These are phyloP conservation scores for Coniochaeta sp. DNA, from an alignment of 2,329 filamentous ascomycete species.

Conservation along the genomic window DNA sequence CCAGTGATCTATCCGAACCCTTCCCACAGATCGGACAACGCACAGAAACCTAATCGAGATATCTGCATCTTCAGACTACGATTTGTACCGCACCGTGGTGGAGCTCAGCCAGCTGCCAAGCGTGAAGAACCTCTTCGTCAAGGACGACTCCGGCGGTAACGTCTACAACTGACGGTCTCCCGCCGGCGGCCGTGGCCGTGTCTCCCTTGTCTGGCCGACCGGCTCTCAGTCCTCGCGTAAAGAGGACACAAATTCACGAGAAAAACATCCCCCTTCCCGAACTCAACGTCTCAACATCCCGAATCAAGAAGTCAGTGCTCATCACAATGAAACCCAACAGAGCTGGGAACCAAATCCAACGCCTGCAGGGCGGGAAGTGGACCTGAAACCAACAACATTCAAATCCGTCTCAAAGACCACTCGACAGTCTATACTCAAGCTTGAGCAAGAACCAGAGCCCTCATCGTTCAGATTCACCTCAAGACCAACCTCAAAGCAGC, in stretches of 20 bases:
- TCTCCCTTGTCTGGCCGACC: conserved; percentile 32
- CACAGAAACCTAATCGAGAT: neutral
- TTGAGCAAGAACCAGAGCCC: neutral
- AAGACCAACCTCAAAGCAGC: neutral
- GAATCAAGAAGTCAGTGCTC: neutral
- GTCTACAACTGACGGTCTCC: conserved; percentile 20
- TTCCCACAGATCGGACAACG: neutral
- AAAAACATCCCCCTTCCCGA: conserved; percentile 7
- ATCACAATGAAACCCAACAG: no score
- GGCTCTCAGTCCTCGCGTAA: conserved; percentile 12
- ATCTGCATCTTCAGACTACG: conserved; percentile 54
- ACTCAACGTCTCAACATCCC: neutral
- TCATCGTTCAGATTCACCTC: neutral
- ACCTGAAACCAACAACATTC: neutral
- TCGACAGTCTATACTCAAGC: neutral
- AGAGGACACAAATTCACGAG: neutral
- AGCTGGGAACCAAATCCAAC: conserved; percentile 11
- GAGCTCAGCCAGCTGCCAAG: conserved; percentile 72
- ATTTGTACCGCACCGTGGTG: conserved; percentile 69
- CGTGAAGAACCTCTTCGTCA: conserved; percentile 61
- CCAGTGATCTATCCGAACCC: neutral
- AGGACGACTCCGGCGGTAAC: conserved; percentile 28
- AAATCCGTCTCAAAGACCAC: neutral
- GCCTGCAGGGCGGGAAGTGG: neutral
- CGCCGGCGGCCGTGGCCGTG: conserved; percentile 19